Evolutionary conservation across 2,329 filamentous ascomycete genomes (phyloP).

Genomic region (Pseudocercospora fijiensis): DNA sequence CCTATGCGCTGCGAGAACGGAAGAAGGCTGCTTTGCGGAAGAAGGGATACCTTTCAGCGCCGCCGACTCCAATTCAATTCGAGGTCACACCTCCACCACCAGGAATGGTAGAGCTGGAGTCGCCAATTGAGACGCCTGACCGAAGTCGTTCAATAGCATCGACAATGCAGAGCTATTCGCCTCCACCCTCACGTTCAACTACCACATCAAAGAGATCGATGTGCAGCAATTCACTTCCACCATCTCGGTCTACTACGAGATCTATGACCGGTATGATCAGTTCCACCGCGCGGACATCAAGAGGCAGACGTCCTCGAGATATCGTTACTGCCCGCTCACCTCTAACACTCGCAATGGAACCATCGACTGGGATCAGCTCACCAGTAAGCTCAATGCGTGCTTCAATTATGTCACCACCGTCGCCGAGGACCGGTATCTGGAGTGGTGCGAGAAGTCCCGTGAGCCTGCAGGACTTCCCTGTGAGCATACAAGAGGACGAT

Average conservation of each 20-base stretch:
- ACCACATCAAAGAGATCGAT: constrained; percentile 2
- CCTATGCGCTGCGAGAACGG: constrained; percentile 2
- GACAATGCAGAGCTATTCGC: constrained; percentile 6
- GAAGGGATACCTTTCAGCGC: constrained; percentile 7
- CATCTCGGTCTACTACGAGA: neutral
- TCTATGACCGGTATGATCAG: neutral
- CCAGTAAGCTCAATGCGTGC: constrained; percentile 1
- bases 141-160: constrained; percentile 6
- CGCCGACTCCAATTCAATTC: neutral
- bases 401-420: constrained; percentile 6
- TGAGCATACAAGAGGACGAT: neutral
- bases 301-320: neutral
- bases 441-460: constrained; percentile 1
- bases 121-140: constrained; percentile 4
- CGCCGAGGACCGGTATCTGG: neutral
- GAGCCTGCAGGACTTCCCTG: neutral
- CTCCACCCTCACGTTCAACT: constrained; percentile 5
- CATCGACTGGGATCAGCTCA: neutral
- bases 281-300: neutral
- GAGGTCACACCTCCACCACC: constrained; percentile 8
- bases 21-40: constrained; percentile 1
- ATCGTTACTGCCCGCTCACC: neutral
- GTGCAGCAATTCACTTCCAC: neutral
- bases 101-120: constrained; percentile 5
- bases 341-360: neutral